phyloP scores from a whole-genome alignment of 495 filamentous ascomycete genomes.

The Aspergillus leporis region DNA sequence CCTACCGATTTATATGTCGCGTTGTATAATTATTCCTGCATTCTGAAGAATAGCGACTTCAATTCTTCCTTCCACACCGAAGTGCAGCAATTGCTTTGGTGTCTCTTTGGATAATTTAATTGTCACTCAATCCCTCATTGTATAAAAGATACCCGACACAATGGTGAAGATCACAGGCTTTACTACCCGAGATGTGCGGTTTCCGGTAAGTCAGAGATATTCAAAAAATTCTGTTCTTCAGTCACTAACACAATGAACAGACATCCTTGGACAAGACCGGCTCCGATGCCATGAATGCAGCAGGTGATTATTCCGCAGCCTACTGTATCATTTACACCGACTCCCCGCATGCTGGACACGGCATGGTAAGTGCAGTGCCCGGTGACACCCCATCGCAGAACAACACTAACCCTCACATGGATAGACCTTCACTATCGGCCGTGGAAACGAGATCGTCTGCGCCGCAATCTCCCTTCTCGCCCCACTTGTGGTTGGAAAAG shows the following conservation, averaged over 20 bases:
- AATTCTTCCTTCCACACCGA: background rate
- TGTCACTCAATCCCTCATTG: background rate
- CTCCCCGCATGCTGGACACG: constrained; percentile 70
- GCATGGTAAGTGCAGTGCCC: constrained; percentile 63
- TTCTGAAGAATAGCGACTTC: background rate
- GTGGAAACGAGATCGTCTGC: constrained; percentile 93
- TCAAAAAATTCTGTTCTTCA: background rate
- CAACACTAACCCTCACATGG: background rate
- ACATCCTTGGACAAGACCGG: constrained; percentile 94
- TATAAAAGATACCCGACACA: constrained; percentile 16
- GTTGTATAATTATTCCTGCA: background rate
- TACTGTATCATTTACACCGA: constrained; percentile 92
- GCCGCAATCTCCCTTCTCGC: constrained; percentile 76
- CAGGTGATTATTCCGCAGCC: constrained; percentile 88
- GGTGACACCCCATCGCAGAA: background rate
- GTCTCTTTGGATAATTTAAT: constrained; percentile 1
- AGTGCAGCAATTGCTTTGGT: background rate
- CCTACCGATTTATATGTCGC: background rate
- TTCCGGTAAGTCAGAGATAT: constrained; percentile 58
- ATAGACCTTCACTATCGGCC: constrained; percentile 94
- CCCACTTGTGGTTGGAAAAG: constrained; percentile 68
- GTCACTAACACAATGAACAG: constrained; percentile 30
- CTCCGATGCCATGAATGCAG: constrained; percentile 96
- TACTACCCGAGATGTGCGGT: constrained; percentile 82
- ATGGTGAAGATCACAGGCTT: constrained; percentile 81